Percentiles rank a stretch among this genome's conserved stretches.
phyloP scores from a whole-genome alignment of 495 filamentous ascomycete genomes.

The Aspergillus indologenus region DNA sequence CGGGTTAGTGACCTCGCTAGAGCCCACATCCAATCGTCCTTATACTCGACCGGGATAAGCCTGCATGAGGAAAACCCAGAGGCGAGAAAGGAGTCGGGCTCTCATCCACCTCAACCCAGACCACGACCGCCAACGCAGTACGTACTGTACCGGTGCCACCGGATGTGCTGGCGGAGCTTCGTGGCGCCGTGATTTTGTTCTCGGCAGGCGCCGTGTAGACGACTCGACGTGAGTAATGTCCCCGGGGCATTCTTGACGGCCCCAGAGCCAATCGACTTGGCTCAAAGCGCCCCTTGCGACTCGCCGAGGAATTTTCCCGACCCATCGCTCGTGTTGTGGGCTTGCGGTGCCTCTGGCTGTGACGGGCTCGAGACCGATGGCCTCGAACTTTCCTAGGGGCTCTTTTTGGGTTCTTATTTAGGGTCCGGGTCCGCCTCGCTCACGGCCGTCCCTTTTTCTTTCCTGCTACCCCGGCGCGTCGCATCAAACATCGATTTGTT shows the following conservation, averaged over 20 bases:
- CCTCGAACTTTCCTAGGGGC: neutral
- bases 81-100: neutral
- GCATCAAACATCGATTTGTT: constrained; percentile 12
- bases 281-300: constrained; percentile 18
- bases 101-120: neutral
- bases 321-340: neutral
- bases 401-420: constrained; percentile 13
- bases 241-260: neutral
- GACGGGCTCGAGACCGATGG: neutral
- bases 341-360: constrained; percentile 4
- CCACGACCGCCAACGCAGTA: neutral
- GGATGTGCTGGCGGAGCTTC: neutral
- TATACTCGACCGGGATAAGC: neutral
- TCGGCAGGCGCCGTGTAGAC: neutral
- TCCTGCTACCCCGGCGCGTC: constrained; percentile 4
- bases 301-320: constrained; percentile 14
- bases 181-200: neutral
- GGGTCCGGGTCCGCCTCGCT: constrained; percentile 1
- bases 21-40: neutral
- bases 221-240: neutral
- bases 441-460: constrained; percentile 6
- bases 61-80: neutral
- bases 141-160: neutral
- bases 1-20: neutral
- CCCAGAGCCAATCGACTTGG: constrained; percentile 3